Evolutionary conservation across 2,329 filamentous ascomycete species (phyloP).

Genomic region (Cryphonectria parasitica): DNA sequence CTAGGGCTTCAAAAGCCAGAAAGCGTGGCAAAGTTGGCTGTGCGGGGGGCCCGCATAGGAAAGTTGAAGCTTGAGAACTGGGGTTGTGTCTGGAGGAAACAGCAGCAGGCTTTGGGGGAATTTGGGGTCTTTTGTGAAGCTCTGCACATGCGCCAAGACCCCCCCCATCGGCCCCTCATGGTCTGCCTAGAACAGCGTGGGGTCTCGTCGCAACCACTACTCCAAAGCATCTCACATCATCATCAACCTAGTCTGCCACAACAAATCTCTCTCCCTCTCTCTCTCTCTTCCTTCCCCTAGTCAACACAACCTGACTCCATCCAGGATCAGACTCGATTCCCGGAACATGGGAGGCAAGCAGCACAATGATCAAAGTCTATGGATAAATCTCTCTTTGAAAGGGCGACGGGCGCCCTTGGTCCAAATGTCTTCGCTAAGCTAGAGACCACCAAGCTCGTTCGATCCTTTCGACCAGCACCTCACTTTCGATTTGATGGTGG

Average conservation of each 20-base stretch:
- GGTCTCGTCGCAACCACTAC: not conserved
- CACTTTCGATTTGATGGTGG: conserved; percentile 72
- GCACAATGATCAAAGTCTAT: conserved; percentile 47
- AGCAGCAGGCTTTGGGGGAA: not conserved
- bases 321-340: not conserved
- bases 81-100: not conserved
- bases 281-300: not conserved
- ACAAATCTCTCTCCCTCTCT: not conserved
- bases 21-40: not conserved
- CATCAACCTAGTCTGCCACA: not conserved
- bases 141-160: not conserved
- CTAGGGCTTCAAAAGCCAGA: not conserved
- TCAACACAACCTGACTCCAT: not conserved
- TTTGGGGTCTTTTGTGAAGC: conserved; percentile 2
- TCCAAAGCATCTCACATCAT: not conserved
- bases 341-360: not conserved
- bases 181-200: conserved; percentile 1
- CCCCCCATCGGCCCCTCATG: not conserved
- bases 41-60: not conserved
- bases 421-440: conserved; percentile 67
- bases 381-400: conserved; percentile 76
- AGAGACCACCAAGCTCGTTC: conserved; percentile 68
- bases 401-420: conserved; percentile 70
- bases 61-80: not conserved
- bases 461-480: conserved; percentile 69